phyloP scores from a whole-genome alignment of 2,329 filamentous ascomycete species.

The Cladobotryum mycophilum region DNA sequence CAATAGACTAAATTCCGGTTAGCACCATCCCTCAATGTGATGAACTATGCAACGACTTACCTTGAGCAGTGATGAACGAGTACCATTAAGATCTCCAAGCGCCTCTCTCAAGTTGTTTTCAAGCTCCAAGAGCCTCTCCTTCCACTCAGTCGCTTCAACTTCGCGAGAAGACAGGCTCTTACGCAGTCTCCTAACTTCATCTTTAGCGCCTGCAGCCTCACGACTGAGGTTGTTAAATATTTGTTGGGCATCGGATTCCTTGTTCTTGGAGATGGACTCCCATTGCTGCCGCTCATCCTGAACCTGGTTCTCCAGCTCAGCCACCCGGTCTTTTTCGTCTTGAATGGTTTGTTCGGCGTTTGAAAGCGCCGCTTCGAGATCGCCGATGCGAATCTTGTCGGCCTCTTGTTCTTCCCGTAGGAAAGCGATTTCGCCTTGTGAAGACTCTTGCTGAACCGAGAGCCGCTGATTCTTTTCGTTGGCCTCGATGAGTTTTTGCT shows the following conservation, averaged over 20 bases:
- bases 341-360: constrained; percentile 72
- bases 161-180: constrained; percentile 79
- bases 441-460: constrained; percentile 85
- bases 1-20: constrained; percentile 55
- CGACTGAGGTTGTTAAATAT: constrained; percentile 88
- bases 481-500: constrained; percentile 75
- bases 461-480: constrained; percentile 84
- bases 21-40: not conserved
- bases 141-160: constrained; percentile 85
- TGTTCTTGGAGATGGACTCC: constrained; percentile 77
- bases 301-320: constrained; percentile 68
- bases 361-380: constrained; percentile 77
- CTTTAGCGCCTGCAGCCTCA: constrained; percentile 74
- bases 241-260: constrained; percentile 93
- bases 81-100: constrained; percentile 81
- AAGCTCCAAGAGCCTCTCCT: constrained; percentile 81
- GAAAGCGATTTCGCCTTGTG: constrained; percentile 90
- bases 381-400: constrained; percentile 96
- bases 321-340: constrained; percentile 73
- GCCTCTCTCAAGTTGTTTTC: constrained; percentile 84
- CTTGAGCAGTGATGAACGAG: constrained; percentile 76
- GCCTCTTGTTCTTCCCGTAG: constrained; percentile 92
- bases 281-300: constrained; percentile 76
- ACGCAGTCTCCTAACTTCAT: constrained; percentile 74
- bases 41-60: constrained; percentile 35